Percentiles rank a stretch among this genome's conserved stretches.
phyloP scores from a whole-genome alignment of 1,139 yeast species.

The Candida gigantensis region DNA sequence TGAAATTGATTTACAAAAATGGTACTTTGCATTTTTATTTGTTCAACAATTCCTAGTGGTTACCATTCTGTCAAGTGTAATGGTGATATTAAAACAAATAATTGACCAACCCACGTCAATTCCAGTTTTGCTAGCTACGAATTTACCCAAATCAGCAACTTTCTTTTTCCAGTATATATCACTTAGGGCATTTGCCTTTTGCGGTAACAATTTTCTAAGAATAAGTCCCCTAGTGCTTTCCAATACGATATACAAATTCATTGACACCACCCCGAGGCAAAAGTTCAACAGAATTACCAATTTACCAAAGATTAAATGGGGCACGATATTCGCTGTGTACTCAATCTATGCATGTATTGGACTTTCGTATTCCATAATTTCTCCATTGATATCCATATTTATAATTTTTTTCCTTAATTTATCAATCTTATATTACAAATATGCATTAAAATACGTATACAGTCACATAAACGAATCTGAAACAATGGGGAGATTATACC shows the following conservation, averaged over 20 bases:
- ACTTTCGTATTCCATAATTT: slow-evolving; percentile 69
- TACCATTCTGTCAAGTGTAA: slow-evolving; percentile 79
- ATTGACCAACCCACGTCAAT: slow-evolving; percentile 72
- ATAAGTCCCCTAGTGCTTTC: slow-evolving; percentile 47
- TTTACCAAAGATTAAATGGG: slow-evolving; percentile 63
- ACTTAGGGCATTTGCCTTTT: slow-evolving; percentile 69
- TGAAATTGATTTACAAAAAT: slow-evolving; percentile 61
- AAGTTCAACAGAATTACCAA: slow-evolving; percentile 47
- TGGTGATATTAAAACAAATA: slow-evolving; percentile 63
- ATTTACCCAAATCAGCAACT: slow-evolving; percentile 79
- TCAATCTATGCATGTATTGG: slow-evolving; percentile 79
- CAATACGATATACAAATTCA: slow-evolving; percentile 35
- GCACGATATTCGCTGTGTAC: slow-evolving; percentile 71
- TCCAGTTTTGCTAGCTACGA: slow-evolving; percentile 68
- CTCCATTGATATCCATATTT: slow-evolving; percentile 73
- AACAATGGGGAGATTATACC: slow-evolving; percentile 69
- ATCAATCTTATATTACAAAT: slow-evolving; percentile 66
- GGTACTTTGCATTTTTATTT: slow-evolving; percentile 71
- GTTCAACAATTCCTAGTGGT: slow-evolving; percentile 83
- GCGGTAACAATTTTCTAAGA: slow-evolving; percentile 67
- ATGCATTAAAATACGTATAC: slow-evolving; percentile 59
- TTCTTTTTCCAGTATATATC: slow-evolving; percentile 76
- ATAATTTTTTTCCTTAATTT: slow-evolving; percentile 58
- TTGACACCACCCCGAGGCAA: slow-evolving; percentile 62
- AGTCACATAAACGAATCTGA: slow-evolving; percentile 55